Conservation (phyloP, 2,329 filamentous ascomycete genomes). For the Scedosporium minutisporum region DNA sequence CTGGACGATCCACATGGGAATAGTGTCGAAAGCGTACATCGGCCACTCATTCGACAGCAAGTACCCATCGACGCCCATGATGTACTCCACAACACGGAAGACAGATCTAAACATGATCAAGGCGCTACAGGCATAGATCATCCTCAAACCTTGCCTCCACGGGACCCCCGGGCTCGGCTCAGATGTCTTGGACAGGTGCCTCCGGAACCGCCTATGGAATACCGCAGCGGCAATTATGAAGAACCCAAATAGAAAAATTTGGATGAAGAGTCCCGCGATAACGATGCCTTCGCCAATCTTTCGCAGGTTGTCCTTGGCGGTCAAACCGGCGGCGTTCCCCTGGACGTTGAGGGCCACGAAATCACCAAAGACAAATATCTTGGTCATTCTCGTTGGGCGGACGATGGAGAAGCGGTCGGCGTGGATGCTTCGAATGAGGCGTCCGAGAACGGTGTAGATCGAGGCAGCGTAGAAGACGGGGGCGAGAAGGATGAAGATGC, state of each 20-base stretch:
- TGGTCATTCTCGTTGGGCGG: slow-evolving; percentile 34
- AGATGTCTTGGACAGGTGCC: not conserved
- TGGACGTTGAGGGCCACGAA: slow-evolving; percentile 43
- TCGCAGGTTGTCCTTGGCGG: not conserved
- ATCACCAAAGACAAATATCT: slow-evolving; percentile 45
- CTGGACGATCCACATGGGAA: slow-evolving; percentile 19
- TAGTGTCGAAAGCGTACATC: slow-evolving; percentile 27
- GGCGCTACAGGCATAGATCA: slow-evolving; percentile 18
- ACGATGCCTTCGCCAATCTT: slow-evolving; percentile 34
- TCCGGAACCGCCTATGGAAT: slow-evolving; percentile 27
- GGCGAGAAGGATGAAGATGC: slow-evolving; percentile 25
- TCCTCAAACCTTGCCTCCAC: slow-evolving; percentile 19
- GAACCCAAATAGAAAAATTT: slow-evolving; percentile 42
- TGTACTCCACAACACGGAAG: slow-evolving; percentile 33
- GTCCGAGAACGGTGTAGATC: slow-evolving; percentile 37
- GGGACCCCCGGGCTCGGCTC: slow-evolving; percentile 12
- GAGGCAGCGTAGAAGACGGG: slow-evolving; percentile 33
- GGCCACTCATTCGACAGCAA: slow-evolving; percentile 24
- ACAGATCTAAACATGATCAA: slow-evolving; percentile 31
- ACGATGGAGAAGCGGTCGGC: slow-evolving; percentile 25
- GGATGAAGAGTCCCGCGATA: slow-evolving; percentile 41
- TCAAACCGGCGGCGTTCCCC: slow-evolving; percentile 30
- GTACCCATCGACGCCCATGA: slow-evolving; percentile 22
- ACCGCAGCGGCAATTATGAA: slow-evolving; percentile 36
- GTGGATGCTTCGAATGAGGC: slow-evolving; percentile 26